Evolutionary conservation across 1,284 basidiomycete species (phyloP), one percentile per base, ranked within the genome.

Genomic region (Tausonia pullulans): DNA sequence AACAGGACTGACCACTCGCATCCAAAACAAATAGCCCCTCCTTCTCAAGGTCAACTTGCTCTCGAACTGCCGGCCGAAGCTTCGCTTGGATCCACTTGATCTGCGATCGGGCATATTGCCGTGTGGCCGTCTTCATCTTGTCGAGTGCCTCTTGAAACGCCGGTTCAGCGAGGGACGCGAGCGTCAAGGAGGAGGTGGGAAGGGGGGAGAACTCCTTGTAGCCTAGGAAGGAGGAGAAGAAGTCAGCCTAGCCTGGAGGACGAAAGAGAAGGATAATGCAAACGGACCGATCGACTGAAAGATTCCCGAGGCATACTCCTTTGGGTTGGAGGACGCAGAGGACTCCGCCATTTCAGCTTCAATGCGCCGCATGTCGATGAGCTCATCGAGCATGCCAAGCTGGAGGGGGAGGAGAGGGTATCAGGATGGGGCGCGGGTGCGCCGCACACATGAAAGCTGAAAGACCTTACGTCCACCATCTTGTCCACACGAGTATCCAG

Each of bases 41-140:
- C 43, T 13, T 41, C 14, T 44, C 58, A 10, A 43, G 11, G 9
- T 46, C 27, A 8, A 60, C 56, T 41, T 61, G 41, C 45, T 80
- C 80, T 48, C 81, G 72, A 3, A 89, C 79, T 2, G 84, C 86
- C 1, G 93, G 93, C 8, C 97, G 74, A 5, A 98, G 77, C 75
- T 96, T 94, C 73, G 92, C 93, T 51, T 84, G 82, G 61, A 98
- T 86, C 96, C 96, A 99, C 59, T 87, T 86, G 50, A 93, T 80
- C 74, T 99, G 96, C 16, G 86, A 81, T 73, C 88, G 91, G 0
- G 96, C 91, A 72, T 98, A 99, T 75, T 92, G 88, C 16, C 89
- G 79, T 1, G 95, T 99, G 0, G 87, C 86, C 0, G 82, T 75
- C 75, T 98, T 96, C 83, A 92, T 97, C 27, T 81, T 81, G 51